Conservation (phyloP, 345 rosid genomes). For the Anacardium occidentale region DNA sequence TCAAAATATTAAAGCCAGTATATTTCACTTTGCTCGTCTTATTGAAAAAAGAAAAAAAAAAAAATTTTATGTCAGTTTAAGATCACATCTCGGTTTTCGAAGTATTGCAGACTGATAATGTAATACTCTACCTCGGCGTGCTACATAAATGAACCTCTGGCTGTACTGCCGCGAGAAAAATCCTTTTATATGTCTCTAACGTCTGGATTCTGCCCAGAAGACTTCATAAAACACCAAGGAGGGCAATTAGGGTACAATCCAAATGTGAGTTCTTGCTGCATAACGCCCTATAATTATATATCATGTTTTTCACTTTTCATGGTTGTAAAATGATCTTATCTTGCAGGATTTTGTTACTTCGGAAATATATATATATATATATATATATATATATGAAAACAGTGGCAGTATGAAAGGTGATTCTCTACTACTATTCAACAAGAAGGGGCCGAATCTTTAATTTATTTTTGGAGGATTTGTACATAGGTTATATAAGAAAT, state of each 20-base stretch:
- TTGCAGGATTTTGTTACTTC: slow-evolving; percentile 26
- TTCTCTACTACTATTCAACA: slow-evolving; percentile 18
- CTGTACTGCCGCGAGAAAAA: slow-evolving; percentile 23
- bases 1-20: slow-evolving; percentile 2
- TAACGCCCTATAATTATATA: not conserved
- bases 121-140: slow-evolving; percentile 25
- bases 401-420: slow-evolving; percentile 17
- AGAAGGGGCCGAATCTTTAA: slow-evolving; percentile 1
- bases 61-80: slow-evolving; percentile 19
- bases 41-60: slow-evolving; percentile 14
- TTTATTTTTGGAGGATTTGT: slow-evolving; percentile 23
- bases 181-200: slow-evolving; percentile 8
- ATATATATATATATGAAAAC: slow-evolving; percentile 3
- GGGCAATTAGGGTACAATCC: slow-evolving; percentile 21
- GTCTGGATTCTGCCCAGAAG: slow-evolving; percentile 19
- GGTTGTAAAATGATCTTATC: slow-evolving; percentile 7
- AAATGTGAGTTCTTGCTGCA: slow-evolving; percentile 28
- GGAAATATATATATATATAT: not conserved
- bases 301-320: not conserved
- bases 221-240: slow-evolving; percentile 5
- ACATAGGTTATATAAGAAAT: slow-evolving; percentile 15
- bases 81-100: slow-evolving; percentile 23
- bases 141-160: slow-evolving; percentile 14
- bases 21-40: slow-evolving; percentile 16
- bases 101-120: slow-evolving; percentile 31